Base-by-base conservation (phyloP, 2,329 filamentous ascomycete genomes). In the Diaporthe longicolla region DNA sequence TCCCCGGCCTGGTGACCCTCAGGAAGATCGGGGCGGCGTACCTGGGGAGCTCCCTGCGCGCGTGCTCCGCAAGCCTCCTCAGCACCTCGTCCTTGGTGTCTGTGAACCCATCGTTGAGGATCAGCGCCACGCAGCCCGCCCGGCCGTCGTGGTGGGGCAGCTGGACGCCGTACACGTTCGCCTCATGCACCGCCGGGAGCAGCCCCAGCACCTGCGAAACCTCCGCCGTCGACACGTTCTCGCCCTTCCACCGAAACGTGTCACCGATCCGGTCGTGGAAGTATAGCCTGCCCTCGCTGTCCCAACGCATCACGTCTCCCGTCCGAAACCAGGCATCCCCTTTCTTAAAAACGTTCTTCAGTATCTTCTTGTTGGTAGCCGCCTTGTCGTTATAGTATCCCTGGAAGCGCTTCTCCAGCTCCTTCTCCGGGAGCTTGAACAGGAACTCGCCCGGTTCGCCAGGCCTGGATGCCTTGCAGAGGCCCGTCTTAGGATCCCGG, bases 291-390 rank as follows among this genome's bases (percentile, higher is more conserved):
- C 94, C 94, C 73, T 97, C 91, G 0, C 76, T 74, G 76, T 95
- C 93, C 84, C 88, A 89, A n/a, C 91, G 88, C 43, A 97, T 84
- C 24, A 97, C 88, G 79, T 98, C 95, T n/a, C 95, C 95, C 0
- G 94, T 93, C 32, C 94, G 91, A 86, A 95, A 97, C 87, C 91
- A 97, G 0, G 91, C 92, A 79, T 98, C 95, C 19, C 93, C 94
- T 79, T 92, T 92, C 74, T 83, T 85, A 76, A 97, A 90, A 2
- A 97, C 93, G 78, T 93, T 86, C 6, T 92, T 89, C 75, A 97
- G 82, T 61, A 97, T 89, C 83, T 97, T 97, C 76, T 89, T 87
- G 52, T 90, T 84, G 0, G 93, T 94, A 0, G 95, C 94, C 43
- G 88, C 87, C 19, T 87, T 82, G 81, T 97, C 95, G 74, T 91